Conservation (phyloP, 352 stramenopile species). For the Pseudoperonospora humuli region DNA sequence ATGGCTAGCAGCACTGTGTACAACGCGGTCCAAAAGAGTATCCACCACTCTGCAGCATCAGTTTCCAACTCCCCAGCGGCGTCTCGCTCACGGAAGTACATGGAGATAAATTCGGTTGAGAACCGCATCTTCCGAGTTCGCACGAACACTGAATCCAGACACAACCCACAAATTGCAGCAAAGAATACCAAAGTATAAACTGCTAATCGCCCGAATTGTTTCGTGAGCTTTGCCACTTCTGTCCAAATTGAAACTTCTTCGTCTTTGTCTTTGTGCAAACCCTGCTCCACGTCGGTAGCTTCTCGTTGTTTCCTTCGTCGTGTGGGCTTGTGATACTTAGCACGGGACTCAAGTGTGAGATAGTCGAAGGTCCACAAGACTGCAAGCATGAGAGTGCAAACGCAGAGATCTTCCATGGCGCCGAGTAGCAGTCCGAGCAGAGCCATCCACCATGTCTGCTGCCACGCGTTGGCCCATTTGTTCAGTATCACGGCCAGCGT, state of each 20-base stretch:
- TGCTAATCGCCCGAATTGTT: conserved; percentile 26
- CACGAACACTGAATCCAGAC: conserved; percentile 39
- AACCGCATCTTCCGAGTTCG: conserved; percentile 53
- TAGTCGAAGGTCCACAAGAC: conserved; percentile 32
- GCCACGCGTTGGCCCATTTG: conserved; percentile 55
- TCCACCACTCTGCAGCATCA: conserved; percentile 31
- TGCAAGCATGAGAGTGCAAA: conserved; percentile 20
- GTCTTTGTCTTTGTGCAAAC: conserved; percentile 1
- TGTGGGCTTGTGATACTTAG: conserved; percentile 1
- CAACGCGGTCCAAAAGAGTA: conserved; percentile 27
- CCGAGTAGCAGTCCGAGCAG: conserved; percentile 32
- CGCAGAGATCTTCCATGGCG: conserved; percentile 41
- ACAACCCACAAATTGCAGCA: conserved; percentile 13
- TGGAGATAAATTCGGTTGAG: conserved; percentile 32
- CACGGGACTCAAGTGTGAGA: conserved; percentile 19
- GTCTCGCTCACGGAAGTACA: conserved; percentile 39
- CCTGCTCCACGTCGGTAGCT: conserved; percentile 14
- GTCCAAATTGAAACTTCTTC: conserved; percentile 8
- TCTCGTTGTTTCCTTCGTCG: conserved; percentile 5
- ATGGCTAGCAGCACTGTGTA: conserved; percentile 26
- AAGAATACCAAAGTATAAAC: conserved; percentile 31
- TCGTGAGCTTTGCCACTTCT: conserved; percentile 13
- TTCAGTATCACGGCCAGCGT: conserved; percentile 20
- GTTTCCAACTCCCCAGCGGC: conserved; percentile 36
- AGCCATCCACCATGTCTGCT: conserved; percentile 27